These are phyloP conservation scores for Ogataea pignaliae DNA, from an alignment of 805 yeast species.

Conservation along the genomic window DNA sequence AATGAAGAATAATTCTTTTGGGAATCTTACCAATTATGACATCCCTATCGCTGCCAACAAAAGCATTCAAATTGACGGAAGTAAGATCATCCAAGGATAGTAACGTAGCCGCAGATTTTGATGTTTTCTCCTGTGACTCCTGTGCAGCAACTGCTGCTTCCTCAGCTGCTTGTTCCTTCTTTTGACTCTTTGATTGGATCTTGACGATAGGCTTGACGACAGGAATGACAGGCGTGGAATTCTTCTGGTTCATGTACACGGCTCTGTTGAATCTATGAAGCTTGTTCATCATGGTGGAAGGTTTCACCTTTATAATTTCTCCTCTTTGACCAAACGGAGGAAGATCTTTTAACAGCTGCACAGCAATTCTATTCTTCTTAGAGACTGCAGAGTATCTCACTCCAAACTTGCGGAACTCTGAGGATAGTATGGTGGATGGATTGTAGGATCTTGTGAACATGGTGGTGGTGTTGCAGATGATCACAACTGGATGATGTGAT, in stretches of 20 bases:
- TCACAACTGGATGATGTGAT: background rate
- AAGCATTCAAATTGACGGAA: conserved; percentile 19
- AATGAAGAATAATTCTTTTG: conserved; percentile 22
- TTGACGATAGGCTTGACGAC: conserved; percentile 22
- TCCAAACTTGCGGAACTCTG: conserved; percentile 19
- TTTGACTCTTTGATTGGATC: conserved; percentile 3
- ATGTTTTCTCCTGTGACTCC: background rate
- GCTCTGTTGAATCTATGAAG: conserved; percentile 74
- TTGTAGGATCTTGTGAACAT: conserved; percentile 20
- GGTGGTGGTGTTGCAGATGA: background rate
- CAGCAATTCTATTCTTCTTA: conserved; percentile 55
- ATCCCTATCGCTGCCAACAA: conserved; percentile 16
- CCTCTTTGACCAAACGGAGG: conserved; percentile 65
- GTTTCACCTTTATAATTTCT: conserved; percentile 67
- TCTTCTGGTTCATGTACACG: conserved; percentile 46
- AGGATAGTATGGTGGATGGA: conserved; percentile 8
- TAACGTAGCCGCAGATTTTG: conserved; percentile 3
- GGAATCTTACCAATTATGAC: conserved; percentile 24
- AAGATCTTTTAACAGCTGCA: conserved; percentile 71
- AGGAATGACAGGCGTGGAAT: conserved; percentile 29
- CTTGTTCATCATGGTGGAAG: conserved; percentile 78
- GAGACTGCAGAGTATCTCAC: conserved; percentile 43
- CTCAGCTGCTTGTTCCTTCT: conserved; percentile 4
- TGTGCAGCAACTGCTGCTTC: conserved; percentile 3
- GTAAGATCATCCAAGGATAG: conserved; percentile 27